These are phyloP conservation scores for Exophiala aquamarina DNA, from an alignment of 2,329 filamentous ascomycete species.

Conservation along the genomic window DNA sequence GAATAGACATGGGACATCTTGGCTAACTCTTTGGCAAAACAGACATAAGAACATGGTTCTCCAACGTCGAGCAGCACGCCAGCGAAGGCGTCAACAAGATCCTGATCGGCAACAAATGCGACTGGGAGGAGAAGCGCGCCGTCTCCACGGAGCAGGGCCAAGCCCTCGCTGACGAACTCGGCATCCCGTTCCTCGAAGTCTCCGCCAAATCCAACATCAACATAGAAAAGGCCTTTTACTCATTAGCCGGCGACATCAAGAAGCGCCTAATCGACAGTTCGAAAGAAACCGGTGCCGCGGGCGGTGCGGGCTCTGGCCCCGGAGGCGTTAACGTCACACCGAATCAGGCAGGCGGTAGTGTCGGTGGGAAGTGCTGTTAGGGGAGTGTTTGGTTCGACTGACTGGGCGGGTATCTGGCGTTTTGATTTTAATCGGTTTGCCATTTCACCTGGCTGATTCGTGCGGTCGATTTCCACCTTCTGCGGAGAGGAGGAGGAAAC, in stretches of 20 bases:
- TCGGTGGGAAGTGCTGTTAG: conserved; percentile 74
- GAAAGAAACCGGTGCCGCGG: conserved; percentile 47
- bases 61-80: conserved; percentile 96
- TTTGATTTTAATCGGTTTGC: neutral
- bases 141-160: conserved; percentile 93
- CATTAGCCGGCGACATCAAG: conserved; percentile 93
- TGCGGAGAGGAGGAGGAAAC: neutral
- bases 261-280: conserved; percentile 92
- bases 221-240: conserved; percentile 98
- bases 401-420: neutral
- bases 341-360: conserved; percentile 52
- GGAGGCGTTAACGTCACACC: conserved; percentile 69
- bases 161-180: conserved; percentile 88
- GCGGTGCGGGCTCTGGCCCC: conserved; percentile 35
- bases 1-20: neutral
- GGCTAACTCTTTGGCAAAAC: conserved; percentile 19
- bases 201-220: conserved; percentile 99
- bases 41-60: conserved; percentile 99
- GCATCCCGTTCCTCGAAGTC: conserved; percentile 97
- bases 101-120: conserved; percentile 98
- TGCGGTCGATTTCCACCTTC: neutral
- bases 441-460: neutral
- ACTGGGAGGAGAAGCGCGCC: conserved; percentile 98
- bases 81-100: conserved; percentile 99
- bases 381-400: neutral